Evolutionary conservation across 768 basidiomycete genomes (phyloP).

Genomic region (Boletus bicolor): DNA sequence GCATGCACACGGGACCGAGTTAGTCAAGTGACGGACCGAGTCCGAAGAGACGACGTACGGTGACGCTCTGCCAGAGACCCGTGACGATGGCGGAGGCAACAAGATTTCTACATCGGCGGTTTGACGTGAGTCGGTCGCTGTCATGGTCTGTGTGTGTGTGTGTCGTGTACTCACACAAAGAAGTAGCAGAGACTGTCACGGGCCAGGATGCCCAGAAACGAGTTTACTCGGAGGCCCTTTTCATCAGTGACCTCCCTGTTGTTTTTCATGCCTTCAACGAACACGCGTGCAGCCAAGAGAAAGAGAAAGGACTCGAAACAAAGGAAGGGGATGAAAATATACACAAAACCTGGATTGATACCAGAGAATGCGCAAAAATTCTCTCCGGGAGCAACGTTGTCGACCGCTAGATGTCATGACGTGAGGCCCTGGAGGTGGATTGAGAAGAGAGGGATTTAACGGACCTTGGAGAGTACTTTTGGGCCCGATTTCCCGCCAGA

Average conservation of each 20-base stretch:
- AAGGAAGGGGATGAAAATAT: slow-evolving; percentile 31
- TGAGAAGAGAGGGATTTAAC: neutral
- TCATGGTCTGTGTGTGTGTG: neutral
- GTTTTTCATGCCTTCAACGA: slow-evolving; percentile 8
- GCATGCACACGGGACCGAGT: neutral
- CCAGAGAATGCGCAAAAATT: slow-evolving; percentile 25
- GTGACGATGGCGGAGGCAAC: slow-evolving; percentile 22
- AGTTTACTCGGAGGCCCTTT: slow-evolving; percentile 7
- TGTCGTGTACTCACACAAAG: slow-evolving; percentile 23
- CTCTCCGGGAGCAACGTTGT: neutral
- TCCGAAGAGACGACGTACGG: slow-evolving; percentile 15
- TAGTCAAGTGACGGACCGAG: neutral
- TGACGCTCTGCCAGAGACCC: slow-evolving; percentile 26
- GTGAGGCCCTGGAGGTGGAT: neutral
- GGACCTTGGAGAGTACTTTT: slow-evolving; percentile 20
- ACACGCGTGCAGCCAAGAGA: slow-evolving; percentile 18
- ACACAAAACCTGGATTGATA: slow-evolving; percentile 20
- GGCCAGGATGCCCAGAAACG: slow-evolving; percentile 24
- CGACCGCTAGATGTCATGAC: slow-evolving; percentile 6
- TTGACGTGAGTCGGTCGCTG: neutral
- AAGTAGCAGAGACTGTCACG: slow-evolving; percentile 33
- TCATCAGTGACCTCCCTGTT: neutral
- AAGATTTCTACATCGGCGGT: slow-evolving; percentile 20
- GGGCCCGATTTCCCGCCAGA: slow-evolving; percentile 29
- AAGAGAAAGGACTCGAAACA: slow-evolving; percentile 30